phyloP scores from a whole-genome alignment of 306 rosid species.

The Prunus dulcis region DNA sequence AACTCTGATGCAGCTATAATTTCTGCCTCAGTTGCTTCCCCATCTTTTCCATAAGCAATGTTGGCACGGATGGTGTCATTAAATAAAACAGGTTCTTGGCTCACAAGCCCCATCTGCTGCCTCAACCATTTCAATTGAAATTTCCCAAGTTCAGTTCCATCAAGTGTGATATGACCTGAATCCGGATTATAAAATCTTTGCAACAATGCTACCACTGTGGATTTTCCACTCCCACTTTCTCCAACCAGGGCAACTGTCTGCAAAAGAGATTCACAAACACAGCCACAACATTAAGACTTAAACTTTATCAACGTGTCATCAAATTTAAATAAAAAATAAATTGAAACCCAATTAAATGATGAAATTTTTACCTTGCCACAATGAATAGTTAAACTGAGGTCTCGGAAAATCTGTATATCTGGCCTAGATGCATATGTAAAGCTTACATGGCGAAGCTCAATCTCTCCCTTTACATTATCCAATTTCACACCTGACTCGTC shows the following conservation, averaged over 20 bases:
- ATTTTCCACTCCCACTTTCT: slow-evolving; percentile 95
- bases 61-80: slow-evolving; percentile 79
- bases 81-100: slow-evolving; percentile 82
- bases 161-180: slow-evolving; percentile 71
- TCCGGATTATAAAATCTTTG: slow-evolving; percentile 89
- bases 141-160: slow-evolving; percentile 59
- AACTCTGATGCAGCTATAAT: slow-evolving; percentile 62
- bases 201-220: slow-evolving; percentile 69
- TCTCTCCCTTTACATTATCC: slow-evolving; percentile 56
- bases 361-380: slow-evolving; percentile 62
- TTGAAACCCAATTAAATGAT: neutral
- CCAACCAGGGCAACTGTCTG: slow-evolving; percentile 88
- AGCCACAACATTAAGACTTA: neutral
- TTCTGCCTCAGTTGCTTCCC: slow-evolving; percentile 72
- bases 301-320: neutral
- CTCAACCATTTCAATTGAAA: slow-evolving; percentile 78
- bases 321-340: neutral
- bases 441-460: slow-evolving; percentile 58
- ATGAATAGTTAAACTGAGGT: slow-evolving; percentile 60
- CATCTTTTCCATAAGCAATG: slow-evolving; percentile 80
- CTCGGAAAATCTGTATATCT: slow-evolving; percentile 63
- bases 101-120: slow-evolving; percentile 89
- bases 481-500: slow-evolving; percentile 58
- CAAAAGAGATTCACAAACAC: slow-evolving; percentile 3
- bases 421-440: slow-evolving; percentile 82